Conservation (phyloP, 768 basidiomycete species). For the Mycena capillaripes region DNA sequence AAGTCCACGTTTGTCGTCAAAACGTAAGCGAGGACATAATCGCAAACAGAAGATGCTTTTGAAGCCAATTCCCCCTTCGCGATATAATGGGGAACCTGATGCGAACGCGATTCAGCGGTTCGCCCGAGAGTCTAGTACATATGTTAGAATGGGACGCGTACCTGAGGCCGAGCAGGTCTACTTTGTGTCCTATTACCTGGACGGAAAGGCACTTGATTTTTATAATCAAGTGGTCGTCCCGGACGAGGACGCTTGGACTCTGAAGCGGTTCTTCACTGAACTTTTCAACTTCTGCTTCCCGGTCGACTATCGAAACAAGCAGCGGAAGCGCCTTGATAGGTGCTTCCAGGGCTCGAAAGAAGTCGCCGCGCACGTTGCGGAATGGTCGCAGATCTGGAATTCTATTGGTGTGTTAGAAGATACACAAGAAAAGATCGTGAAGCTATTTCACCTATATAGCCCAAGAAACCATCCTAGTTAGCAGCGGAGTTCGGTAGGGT, state of each 20-base stretch:
- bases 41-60: background rate
- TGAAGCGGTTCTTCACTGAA: background rate
- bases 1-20: background rate
- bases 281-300: slow-evolving; percentile 48
- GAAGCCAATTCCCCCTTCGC: background rate
- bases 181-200: slow-evolving; percentile 43
- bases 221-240: slow-evolving; percentile 4
- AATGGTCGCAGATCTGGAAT: slow-evolving; percentile 38
- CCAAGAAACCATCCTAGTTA: no score
- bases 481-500: no score
- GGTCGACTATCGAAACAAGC: slow-evolving; percentile 33
- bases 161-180: slow-evolving; percentile 29
- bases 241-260: background rate
- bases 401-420: slow-evolving; percentile 37
- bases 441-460: slow-evolving; percentile 25
- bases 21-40: background rate
- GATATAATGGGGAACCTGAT: background rate
- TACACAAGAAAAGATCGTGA: slow-evolving; percentile 35
- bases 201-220: slow-evolving; percentile 41
- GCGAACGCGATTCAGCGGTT: background rate
- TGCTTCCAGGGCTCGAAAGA: slow-evolving; percentile 6
- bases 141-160: slow-evolving; percentile 21
- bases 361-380: slow-evolving; percentile 41
- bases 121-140: background rate
- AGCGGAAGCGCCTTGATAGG: background rate